Evolutionary conservation across 352 stramenopile species (phyloP), one percentile per base, ranked within the genome.

Genomic region (Phytophthora constricta): DNA sequence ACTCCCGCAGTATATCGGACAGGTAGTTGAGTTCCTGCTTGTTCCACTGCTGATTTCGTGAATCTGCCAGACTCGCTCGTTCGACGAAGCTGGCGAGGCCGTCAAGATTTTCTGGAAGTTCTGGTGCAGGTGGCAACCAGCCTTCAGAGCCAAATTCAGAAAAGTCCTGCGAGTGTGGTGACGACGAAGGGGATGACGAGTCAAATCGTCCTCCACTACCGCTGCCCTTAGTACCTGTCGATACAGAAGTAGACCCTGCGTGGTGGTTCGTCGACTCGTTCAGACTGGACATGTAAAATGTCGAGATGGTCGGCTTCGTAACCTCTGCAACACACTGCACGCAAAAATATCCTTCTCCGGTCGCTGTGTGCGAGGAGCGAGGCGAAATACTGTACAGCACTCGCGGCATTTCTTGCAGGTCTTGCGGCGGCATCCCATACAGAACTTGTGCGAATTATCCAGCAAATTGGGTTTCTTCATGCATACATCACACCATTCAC

Each of bases 341-440:
- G 34, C 82, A 91, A 91, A 91, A 3, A 46, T 49, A 39, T 84
- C 78, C 34, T 72, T 78, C 50, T 74, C 69, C 0, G 82, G 79
- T 23, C 74, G 75, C 7, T 78, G 74, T 25, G 76, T 79, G 1
- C 80, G 80, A n/a, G 73, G 26, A 25, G 83, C 68, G 2, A 89
- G 65, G 0, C 74, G 74, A 52, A 91, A 91, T 0, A 89, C 69
- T 3, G 63, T 76, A 39, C 80, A 81, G 58, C 62, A 75, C 33
- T 87, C 64, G 4, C 75, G 72, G 42, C 82, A 91, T 34, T 75
- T 79, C 20, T 45, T 56, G 52, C 82, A 91, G 20, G 84, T 75
- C 17, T 82, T 80, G 11, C 72, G 76, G 9, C 79, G 71, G 53
- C 82, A 91, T n/a, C 80, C 82, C 62, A 79, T 74, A 47, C 82